A percentile compares a stretch with the other conserved stretches of the same genome.
Evolutionary conservation across 2,329 filamentous ascomycete genomes (phyloP).

Genomic region (Xylariaceae sp.): DNA sequence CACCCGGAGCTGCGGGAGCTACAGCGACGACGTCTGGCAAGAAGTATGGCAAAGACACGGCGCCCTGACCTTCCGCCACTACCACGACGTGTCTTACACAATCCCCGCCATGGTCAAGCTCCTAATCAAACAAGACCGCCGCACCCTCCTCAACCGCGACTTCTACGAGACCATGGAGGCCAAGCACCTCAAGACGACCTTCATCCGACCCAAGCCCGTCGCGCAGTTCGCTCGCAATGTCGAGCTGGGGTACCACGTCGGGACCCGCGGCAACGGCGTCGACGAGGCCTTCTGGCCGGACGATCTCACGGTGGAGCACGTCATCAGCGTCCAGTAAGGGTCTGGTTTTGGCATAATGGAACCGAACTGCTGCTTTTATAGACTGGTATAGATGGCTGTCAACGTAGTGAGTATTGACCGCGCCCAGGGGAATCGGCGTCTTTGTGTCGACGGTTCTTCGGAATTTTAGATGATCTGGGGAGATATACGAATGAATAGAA

Average conservation of each 20-base stretch:
- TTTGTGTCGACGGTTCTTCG: too few species aligned
- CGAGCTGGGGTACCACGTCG: constrained; percentile 43
- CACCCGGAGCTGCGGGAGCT: constrained; percentile 36
- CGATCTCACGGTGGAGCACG: constrained; percentile 39
- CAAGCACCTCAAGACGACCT: constrained; percentile 32
- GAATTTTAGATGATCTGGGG: too few species aligned
- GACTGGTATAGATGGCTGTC: too few species aligned
- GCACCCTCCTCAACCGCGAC: constrained; percentile 41
- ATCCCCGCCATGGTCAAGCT: constrained; percentile 40
- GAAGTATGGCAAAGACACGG: constrained; percentile 37
- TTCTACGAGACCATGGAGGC: constrained; percentile 42
- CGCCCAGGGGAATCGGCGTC: too few species aligned
- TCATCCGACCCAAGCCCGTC: constrained; percentile 43
- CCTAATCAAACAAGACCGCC: constrained; percentile 37
- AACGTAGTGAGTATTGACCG: too few species aligned
- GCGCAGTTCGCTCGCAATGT: constrained; percentile 39
- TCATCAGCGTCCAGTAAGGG: too few species aligned
- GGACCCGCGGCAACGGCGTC: constrained; percentile 47
- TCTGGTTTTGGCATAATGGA: too few species aligned
- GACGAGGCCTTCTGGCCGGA: constrained; percentile 47
- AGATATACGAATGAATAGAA: too few species aligned
- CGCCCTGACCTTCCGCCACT: constrained; percentile 46
- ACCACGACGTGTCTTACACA: constrained; percentile 44
- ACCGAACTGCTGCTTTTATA: too few species aligned
- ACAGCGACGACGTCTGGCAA: constrained; percentile 30